Evolutionary conservation across 2,329 filamentous ascomycete species (phyloP).

Genomic region (Ophiocordyceps robertsii): DNA sequence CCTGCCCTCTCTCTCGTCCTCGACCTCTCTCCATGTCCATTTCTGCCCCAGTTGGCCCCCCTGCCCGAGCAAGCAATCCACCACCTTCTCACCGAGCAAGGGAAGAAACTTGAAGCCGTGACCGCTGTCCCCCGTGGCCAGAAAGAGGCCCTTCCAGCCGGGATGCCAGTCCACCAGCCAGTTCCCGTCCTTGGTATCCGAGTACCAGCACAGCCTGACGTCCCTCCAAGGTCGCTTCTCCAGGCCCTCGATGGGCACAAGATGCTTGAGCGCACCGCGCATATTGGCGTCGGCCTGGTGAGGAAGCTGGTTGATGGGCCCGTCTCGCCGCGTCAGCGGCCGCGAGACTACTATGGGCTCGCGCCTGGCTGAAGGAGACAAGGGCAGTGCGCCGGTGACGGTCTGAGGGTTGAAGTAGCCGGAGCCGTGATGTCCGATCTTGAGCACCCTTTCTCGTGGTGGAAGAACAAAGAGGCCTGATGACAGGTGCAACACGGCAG

Average conservation of each 20-base stretch:
- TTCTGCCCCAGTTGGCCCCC: conserved; percentile 39
- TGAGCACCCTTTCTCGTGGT: conserved; percentile 47
- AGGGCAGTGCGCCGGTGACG: conserved; percentile 19
- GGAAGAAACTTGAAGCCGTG: conserved; percentile 60
- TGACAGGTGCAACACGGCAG: conserved; percentile 59
- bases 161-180: conserved; percentile 62
- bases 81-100: conserved; percentile 48
- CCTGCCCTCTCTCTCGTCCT: conserved; percentile 19
- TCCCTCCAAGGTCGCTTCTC: conserved; percentile 44
- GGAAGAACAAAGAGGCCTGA: conserved; percentile 65
- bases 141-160: conserved; percentile 40
- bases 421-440: conserved; percentile 56
- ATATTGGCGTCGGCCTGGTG: conserved; percentile 48
- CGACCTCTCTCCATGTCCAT: conserved; percentile 51
- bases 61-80: conserved; percentile 36
- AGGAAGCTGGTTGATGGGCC: conserved; percentile 35
- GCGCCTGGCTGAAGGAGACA: conserved; percentile 11
- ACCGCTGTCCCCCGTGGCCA: conserved; percentile 50
- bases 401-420: conserved; percentile 47
- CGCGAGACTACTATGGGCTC: conserved; percentile 20
- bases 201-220: conserved; percentile 63
- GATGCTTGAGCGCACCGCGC: conserved; percentile 43
- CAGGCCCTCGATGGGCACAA: conserved; percentile 44
- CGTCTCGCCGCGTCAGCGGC: conserved; percentile 21
- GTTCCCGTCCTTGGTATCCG: conserved; percentile 57